These are phyloP conservation scores for Dictyostelium purpureum DNA, from an alignment of 78 protist species.

Conservation along the genomic window DNA sequence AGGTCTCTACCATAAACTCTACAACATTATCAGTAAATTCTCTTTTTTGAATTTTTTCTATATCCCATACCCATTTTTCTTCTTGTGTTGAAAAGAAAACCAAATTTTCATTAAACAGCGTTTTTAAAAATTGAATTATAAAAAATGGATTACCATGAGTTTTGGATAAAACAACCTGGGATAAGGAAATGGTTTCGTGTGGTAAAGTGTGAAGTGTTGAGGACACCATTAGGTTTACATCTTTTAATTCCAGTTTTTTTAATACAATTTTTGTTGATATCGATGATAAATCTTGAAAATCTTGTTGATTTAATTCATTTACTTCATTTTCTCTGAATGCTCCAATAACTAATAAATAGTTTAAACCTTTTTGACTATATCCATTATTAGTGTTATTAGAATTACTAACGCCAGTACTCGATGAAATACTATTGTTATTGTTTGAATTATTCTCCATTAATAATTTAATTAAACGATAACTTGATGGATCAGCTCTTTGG, in stretches of 20 bases:
- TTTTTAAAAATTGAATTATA: conserved; percentile 42
- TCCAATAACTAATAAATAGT: conserved; percentile 36
- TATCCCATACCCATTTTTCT: conserved; percentile 68
- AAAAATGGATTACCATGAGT: conserved; percentile 74
- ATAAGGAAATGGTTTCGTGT: not conserved
- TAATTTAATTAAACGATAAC: conserved; percentile 23
- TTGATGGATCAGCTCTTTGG: conserved; percentile 42
- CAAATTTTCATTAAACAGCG: conserved; percentile 32
- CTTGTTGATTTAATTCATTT: not conserved
- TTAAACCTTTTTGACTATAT: conserved; percentile 1
- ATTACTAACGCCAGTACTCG: not conserved
- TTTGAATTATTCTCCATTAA: conserved; percentile 9
- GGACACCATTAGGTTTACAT: conserved; percentile 39
- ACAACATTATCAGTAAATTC: conserved; percentile 65
- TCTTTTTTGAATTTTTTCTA: conserved; percentile 26
- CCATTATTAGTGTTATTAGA: not conserved
- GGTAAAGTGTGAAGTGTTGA: conserved; percentile 26
- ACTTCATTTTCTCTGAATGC: conserved; percentile 74
- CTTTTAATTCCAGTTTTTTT: conserved; percentile 19
- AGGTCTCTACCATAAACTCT: conserved; percentile 53
- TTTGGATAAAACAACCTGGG: conserved; percentile 42
- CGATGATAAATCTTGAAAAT: not conserved
- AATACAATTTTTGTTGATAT: conserved; percentile 6
- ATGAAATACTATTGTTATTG: not conserved
- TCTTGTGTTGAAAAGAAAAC: not conserved